Evolutionary conservation across 257 asterid species (phyloP), one percentile per base, ranked within the genome.

Genomic region (Prunella vulgaris): DNA sequence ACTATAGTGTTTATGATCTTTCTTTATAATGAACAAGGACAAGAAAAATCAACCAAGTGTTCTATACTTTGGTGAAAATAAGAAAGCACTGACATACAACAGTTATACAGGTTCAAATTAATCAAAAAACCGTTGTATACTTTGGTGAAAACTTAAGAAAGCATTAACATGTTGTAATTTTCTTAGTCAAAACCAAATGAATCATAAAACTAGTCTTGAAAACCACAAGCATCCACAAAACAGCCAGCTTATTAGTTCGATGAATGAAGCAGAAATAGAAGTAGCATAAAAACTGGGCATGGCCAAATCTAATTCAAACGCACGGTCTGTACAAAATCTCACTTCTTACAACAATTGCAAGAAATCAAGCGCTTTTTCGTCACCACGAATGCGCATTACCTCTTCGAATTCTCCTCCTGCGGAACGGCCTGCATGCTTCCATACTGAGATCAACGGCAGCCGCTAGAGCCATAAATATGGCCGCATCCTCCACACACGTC

Each of bases 391-490:
- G 91, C 28, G 83, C 81, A 76, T 38, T 69, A 30, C 87, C 74
- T 72, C 82, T 80, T 58, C 83, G 72, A 12, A 84, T 59, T 85
- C 86, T 80, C 52, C 90, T 79, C 21, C 90, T 79, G 17, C 84
- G 82, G 27, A 86, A 88, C 49, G 88, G 93, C 76, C 82, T 82
- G 58, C 93, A 88, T 0, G 96, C 96, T 56, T 86, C 96, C 1
- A 86, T 82, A 78, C 96, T 86, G 22, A 88, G 89, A 83, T 85
- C 96, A 14, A 88, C 96, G 3, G 96, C 93, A 38, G 91, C 93
- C 8, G 91, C 93, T 9, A 88, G 89, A 49, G 96, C 89, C 96
- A 88, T 88, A 74, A 88, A 88, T 20, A 86, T 84, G 60, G 96
- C 96, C 0, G 93, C 96, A 37, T 88, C 96, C 64, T 88, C 93